Conservation (phyloP, 345 rosid species). For the Lenwebbia sp. region DNA sequence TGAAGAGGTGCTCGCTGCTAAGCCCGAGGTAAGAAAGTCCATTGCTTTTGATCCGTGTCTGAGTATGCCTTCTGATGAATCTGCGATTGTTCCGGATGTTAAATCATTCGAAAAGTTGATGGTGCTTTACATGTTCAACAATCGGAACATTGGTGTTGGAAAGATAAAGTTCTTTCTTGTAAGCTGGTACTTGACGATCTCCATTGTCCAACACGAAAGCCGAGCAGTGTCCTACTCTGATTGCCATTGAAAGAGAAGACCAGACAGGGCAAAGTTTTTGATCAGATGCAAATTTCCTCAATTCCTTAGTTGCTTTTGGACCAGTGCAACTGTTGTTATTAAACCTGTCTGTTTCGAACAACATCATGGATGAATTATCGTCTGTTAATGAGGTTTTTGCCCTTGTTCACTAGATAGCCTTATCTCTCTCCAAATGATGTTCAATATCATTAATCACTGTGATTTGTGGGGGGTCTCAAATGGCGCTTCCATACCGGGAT, state of each 20-base stretch:
- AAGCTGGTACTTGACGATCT: not conserved
- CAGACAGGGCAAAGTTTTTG: not conserved
- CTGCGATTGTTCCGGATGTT: not conserved
- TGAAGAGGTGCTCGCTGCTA: constrained; percentile 24
- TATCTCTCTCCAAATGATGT: not conserved
- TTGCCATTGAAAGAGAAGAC: not conserved
- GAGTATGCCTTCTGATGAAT: not conserved
- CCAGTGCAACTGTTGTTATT: not conserved
- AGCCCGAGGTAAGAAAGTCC: constrained; percentile 2
- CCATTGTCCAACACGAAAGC: not conserved
- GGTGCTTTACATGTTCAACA: not conserved
- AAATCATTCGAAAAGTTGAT: not conserved
- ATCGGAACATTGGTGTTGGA: not conserved
- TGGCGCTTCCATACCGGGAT: not conserved
- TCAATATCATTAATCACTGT: not conserved
- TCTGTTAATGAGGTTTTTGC: not conserved
- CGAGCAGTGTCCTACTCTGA: not conserved
- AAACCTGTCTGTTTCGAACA: not conserved
- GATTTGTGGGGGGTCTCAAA: not conserved
- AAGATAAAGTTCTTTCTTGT: not conserved
- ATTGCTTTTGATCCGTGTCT: not conserved
- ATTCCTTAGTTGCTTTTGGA: not conserved
- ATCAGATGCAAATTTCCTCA: not conserved
- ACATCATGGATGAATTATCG: not conserved
- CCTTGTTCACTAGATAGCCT: not conserved